Evolutionary conservation across 2,329 filamentous ascomycete species (phyloP).

Genomic region (Trichoderma asperellum): DNA sequence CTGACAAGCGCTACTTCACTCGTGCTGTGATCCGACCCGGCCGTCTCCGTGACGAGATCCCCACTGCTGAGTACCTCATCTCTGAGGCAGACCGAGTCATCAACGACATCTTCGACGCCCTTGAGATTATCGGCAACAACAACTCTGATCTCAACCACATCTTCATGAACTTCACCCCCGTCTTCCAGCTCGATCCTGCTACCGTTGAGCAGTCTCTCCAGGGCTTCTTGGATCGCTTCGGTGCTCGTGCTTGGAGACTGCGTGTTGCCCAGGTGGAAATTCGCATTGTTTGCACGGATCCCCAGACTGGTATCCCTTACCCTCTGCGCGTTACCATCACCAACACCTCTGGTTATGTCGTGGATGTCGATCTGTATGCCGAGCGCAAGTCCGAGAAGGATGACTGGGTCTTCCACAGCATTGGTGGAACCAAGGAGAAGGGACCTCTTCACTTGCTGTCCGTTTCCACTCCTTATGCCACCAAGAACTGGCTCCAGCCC

Average conservation of each 20-base stretch:
- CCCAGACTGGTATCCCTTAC: conserved; percentile 78
- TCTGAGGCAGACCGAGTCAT: conserved; percentile 95
- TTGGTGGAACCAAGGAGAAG: conserved; percentile 92
- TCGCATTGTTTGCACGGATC: conserved; percentile 96
- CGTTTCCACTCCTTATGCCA: conserved; percentile 90
- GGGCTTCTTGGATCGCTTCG: conserved; percentile 95
- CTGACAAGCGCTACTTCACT: conserved; percentile 98
- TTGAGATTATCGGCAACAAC: conserved; percentile 99
- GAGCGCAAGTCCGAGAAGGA: conserved; percentile 98
- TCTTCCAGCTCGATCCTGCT: conserved; percentile 86
- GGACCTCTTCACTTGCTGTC: conserved; percentile 92
- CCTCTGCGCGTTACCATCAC: conserved; percentile 95
- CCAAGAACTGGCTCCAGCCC: conserved; percentile 97
- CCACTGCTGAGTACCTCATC: conserved; percentile 97
- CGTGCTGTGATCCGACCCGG: conserved; percentile 93
- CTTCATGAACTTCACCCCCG: conserved; percentile 99
- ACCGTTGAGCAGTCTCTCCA: conserved; percentile 93
- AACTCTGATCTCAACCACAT: conserved; percentile 99
- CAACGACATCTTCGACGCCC: conserved; percentile 95
- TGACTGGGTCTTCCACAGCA: conserved; percentile 98
- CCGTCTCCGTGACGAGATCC: conserved; percentile 93
- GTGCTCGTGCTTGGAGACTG: conserved; percentile 90
- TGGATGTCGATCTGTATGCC: conserved; percentile 95
- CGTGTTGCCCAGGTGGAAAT: conserved; percentile 98
- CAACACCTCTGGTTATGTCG: conserved; percentile 97